Evolutionary conservation across 169 alveolate species (phyloP).

Genomic region (Prorocentrum cordatum): DNA sequence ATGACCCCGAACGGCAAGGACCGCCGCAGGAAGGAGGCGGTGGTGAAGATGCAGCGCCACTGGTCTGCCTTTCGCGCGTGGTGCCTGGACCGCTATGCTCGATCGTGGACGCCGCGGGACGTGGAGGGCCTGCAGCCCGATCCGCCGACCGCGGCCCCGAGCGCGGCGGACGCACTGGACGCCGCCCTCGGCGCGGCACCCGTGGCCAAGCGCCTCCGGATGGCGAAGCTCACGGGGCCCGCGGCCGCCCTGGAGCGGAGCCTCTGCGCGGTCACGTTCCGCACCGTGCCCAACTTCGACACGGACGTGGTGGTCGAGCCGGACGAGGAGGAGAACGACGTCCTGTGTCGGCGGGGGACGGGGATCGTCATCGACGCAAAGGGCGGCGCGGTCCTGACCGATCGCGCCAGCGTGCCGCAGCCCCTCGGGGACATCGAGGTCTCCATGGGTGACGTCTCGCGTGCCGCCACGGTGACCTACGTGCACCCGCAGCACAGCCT

Average conservation of each 20-base stretch:
- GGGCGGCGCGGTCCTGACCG: not conserved
- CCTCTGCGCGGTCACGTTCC: not conserved
- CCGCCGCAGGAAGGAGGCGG: no score
- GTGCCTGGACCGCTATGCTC: no score
- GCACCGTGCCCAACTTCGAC: not conserved
- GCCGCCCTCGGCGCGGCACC: no score
- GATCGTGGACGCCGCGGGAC: no score
- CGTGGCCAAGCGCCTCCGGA: no score
- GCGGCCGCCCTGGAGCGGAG: not conserved
- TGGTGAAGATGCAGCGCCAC: no score
- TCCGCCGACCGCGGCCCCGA: no score
- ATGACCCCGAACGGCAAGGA: not conserved
- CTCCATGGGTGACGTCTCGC: not conserved
- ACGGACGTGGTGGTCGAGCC: not conserved
- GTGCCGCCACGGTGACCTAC: not conserved
- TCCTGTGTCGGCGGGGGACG: not conserved
- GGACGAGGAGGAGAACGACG: not conserved
- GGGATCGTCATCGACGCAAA: not conserved
- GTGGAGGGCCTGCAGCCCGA: no score
- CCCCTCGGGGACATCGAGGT: not conserved
- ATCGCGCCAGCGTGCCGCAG: not conserved
- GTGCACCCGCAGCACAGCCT: not conserved
- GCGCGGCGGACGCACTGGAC: no score
- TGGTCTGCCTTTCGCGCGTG: no score
- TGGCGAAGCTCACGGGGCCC: no score